Evolutionary conservation across 2,329 filamentous ascomycete genomes (phyloP).

Genomic region (Alternaria angustiovoidea): DNA sequence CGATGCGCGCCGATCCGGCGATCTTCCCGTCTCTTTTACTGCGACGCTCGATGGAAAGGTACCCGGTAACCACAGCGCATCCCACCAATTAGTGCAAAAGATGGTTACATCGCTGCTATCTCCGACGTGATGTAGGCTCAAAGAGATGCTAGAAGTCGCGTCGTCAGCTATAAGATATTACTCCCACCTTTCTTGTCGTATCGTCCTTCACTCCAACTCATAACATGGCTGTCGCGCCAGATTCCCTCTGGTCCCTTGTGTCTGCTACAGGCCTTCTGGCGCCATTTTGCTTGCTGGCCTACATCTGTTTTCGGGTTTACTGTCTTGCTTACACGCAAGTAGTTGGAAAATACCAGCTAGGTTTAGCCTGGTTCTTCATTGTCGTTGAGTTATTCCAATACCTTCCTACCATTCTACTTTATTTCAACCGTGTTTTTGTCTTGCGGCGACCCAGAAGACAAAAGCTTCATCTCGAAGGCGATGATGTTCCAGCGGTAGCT

Average conservation of each 20-base stretch:
- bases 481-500: conserved; percentile 51
- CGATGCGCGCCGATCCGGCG: not conserved
- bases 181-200: not conserved
- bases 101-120: not conserved
- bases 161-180: not conserved
- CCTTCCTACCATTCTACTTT: not conserved
- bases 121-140: not conserved
- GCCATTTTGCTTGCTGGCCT: not conserved
- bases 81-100: not conserved
- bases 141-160: not conserved
- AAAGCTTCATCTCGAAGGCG: conserved; percentile 13
- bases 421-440: not conserved
- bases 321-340: not conserved
- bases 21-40: not conserved
- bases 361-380: not conserved
- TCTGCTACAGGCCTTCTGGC: not conserved
- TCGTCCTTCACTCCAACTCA: not conserved
- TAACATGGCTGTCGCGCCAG: not conserved
- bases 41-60: not conserved
- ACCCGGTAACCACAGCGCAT: not conserved
- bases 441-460: not conserved
- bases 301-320: not conserved
- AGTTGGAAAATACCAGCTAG: not conserved
- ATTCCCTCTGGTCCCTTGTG: not conserved
- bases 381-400: not conserved